Evolutionary conservation across 176 grass and related monocot genomes (phyloP).

Genomic region (Avena insularis): DNA sequence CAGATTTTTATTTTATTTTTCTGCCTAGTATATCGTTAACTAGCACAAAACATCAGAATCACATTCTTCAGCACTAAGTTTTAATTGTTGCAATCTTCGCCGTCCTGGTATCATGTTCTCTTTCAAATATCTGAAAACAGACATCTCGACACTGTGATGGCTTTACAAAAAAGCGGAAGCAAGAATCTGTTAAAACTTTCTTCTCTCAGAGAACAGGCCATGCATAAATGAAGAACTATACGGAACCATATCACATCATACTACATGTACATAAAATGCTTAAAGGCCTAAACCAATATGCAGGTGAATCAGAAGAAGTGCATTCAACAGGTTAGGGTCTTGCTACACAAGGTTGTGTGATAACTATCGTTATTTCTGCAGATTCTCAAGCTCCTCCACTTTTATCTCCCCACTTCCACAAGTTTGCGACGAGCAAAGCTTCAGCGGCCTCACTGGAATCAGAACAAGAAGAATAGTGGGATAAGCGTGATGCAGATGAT

Average conservation of each 20-base stretch:
- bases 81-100: neutral
- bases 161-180: neutral
- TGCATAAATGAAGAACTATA: neutral
- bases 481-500: slow-evolving; percentile 46
- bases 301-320: neutral
- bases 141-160: too few species aligned
- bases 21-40: neutral
- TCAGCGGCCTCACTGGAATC: slow-evolving; percentile 6
- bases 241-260: neutral
- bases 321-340: neutral
- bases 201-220: neutral
- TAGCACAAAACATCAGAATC: neutral
- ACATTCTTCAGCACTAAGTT: neutral
- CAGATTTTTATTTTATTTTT: neutral
- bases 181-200: neutral
- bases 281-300: neutral
- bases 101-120: neutral
- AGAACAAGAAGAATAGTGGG: slow-evolving; percentile 50
- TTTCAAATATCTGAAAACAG: slow-evolving; percentile 1
- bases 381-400: neutral
- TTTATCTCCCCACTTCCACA: neutral
- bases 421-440: neutral
- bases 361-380: neutral
- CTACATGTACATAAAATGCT: neutral
- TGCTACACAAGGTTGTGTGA: neutral